Percentiles rank a stretch among this genome's conserved stretches.
phyloP scores from a whole-genome alignment of 768 basidiomycete genomes.

The Lentinus brumalis region DNA sequence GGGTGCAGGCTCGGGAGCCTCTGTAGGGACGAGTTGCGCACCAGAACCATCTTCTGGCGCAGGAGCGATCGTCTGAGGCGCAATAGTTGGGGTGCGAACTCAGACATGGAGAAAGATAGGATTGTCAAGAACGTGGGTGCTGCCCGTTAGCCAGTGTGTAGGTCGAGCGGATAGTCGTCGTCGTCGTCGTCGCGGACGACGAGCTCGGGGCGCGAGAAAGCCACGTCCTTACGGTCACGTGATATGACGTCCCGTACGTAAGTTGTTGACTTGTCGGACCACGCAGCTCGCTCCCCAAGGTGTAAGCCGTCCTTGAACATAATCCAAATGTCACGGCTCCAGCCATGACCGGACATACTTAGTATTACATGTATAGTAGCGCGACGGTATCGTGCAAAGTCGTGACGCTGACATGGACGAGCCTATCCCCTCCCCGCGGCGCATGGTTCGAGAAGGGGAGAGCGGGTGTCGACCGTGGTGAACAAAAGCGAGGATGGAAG shows the following conservation, averaged over 20 bases:
- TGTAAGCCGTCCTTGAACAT: too few relatives aligned
- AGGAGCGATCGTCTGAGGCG: conserved; percentile 33
- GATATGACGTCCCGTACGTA: too few relatives aligned
- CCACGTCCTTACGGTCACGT: too few relatives aligned
- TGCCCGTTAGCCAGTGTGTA: too few relatives aligned
- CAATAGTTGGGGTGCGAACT: conserved; percentile 31
- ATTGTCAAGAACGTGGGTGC: too few relatives aligned
- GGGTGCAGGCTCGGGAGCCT: conserved; percentile 61
- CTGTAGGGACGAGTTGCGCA: conserved; percentile 27
- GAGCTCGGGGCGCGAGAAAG: too few relatives aligned
- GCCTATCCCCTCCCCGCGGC: background rate
- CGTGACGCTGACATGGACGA: background rate
- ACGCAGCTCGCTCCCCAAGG: too few relatives aligned
- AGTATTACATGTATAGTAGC: conserved; percentile 3
- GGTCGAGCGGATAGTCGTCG: too few relatives aligned
- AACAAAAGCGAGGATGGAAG: background rate
- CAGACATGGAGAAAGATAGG: conserved; percentile 23
- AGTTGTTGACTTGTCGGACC: too few relatives aligned
- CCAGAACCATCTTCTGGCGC: conserved; percentile 40
- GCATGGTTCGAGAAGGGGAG: too few relatives aligned
- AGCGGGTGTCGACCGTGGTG: background rate
- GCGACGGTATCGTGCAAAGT: background rate
- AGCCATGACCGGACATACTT: background rate
- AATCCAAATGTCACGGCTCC: background rate
- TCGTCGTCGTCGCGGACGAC: too few relatives aligned